phyloP scores from a whole-genome alignment of 73 alveolate species.

The Tetrahymena borealis region DNA sequence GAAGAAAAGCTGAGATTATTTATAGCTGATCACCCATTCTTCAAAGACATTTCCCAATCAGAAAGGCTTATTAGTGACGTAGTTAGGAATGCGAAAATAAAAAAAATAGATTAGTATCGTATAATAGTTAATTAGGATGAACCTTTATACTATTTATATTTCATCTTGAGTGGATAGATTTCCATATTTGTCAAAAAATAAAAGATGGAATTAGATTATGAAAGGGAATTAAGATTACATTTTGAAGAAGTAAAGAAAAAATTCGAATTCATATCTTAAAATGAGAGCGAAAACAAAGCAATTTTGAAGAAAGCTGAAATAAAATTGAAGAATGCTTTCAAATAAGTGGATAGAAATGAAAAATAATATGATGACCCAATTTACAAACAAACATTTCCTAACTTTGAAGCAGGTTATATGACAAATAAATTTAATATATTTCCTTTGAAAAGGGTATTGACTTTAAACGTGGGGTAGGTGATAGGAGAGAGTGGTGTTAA shows the following conservation, averaged over 20 bases:
- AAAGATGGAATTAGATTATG: neutral
- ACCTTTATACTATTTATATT: neutral
- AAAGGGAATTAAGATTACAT: neutral
- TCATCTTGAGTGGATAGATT: neutral
- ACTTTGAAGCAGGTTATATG: neutral
- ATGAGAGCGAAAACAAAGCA: neutral
- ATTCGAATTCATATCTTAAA: neutral
- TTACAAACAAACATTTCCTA: neutral
- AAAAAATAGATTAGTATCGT: neutral
- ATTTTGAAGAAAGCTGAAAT: neutral
- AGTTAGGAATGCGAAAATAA: neutral
- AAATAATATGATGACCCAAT: neutral
- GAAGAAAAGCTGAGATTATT: neutral
- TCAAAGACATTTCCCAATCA: neutral
- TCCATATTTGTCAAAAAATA: neutral
- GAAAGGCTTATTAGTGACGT: neutral
- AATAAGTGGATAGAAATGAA: neutral
- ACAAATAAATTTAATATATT: neutral
- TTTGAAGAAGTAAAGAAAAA: neutral
- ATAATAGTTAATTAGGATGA: neutral
- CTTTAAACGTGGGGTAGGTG: neutral
- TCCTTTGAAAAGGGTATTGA: neutral
- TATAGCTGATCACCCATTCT: conserved; percentile 3
- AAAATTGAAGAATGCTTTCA: neutral
- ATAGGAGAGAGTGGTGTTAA: neutral